phyloP scores from a whole-genome alignment of 2,329 filamentous ascomycete genomes.

The Sclerotinia sclerotiorum region DNA sequence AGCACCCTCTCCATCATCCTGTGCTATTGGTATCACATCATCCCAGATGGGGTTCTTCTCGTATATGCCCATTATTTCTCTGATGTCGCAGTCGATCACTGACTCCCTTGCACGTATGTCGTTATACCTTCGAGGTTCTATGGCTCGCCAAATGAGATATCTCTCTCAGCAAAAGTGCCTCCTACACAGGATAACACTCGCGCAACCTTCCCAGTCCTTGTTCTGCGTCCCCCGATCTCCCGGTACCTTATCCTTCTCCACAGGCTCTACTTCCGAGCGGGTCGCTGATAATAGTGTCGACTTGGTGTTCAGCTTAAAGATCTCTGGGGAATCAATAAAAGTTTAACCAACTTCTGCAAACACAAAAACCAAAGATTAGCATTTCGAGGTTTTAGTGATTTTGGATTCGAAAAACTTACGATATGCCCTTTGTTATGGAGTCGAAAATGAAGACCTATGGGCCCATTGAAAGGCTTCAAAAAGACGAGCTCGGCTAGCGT shows the following conservation, averaged over 20 bases:
- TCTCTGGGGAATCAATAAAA: not conserved
- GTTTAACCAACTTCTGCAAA: not conserved
- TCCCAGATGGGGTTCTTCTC: conserved; percentile 71
- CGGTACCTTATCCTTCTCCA: not conserved
- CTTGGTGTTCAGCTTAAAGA: not conserved
- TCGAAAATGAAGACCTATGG: conserved; percentile 1
- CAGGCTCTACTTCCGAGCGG: not conserved
- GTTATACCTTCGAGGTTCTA: not conserved
- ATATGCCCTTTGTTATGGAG: conserved; percentile 7
- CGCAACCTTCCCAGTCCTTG: not conserved
- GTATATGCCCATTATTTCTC: conserved; percentile 34
- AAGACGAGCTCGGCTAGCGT: conserved; percentile 20
- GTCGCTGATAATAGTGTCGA: not conserved
- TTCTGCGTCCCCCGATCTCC: not conserved
- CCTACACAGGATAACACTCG: not conserved
- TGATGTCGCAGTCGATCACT: not conserved
- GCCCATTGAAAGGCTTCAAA: conserved; percentile 7
- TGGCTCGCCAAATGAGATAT: not conserved
- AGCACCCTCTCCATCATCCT: conserved; percentile 79
- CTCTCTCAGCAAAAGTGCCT: not conserved
- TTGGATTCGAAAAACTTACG: not conserved
- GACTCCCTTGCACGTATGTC: not conserved
- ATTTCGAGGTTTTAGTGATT: not conserved
- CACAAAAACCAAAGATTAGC: not conserved
- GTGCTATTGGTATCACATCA: conserved; percentile 77